These are phyloP conservation scores for Cystofilobasidium bisporidii DNA, from an alignment of 768 basidiomycete genomes.

Conservation along the genomic window DNA sequence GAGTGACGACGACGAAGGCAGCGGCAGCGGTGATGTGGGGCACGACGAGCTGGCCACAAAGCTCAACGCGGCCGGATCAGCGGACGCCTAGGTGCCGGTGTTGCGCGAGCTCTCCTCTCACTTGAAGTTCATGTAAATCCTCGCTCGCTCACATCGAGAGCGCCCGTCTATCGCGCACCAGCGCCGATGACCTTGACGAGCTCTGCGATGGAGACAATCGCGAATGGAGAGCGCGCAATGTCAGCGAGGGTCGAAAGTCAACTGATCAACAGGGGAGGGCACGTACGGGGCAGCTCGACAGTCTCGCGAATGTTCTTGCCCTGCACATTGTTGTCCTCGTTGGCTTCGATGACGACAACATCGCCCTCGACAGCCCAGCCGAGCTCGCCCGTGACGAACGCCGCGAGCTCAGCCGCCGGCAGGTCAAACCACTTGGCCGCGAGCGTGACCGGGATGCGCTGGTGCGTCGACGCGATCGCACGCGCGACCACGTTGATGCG, in stretches of 20 bases:
- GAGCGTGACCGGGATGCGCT: conserved; percentile 33
- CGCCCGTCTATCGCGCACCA: conserved; percentile 29
- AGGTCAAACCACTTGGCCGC: conserved; percentile 39
- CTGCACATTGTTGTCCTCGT: conserved; percentile 42
- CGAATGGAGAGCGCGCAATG: background rate
- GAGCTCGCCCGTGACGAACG: conserved; percentile 32
- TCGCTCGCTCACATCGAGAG: background rate
- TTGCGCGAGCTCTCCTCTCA: too few species aligned
- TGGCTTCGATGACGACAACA: conserved; percentile 31
- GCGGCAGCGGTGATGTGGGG: too few species aligned
- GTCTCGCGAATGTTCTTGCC: conserved; percentile 40
- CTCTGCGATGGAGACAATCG: conserved; percentile 31
- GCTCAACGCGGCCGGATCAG: too few species aligned
- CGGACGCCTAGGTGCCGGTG: too few species aligned
- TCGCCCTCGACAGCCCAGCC: conserved; percentile 40
- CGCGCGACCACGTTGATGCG: conserved; percentile 35
- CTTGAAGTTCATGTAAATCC: background rate
- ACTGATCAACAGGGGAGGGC: background rate
- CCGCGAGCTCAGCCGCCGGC: conserved; percentile 29
- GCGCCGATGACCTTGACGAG: conserved; percentile 39
- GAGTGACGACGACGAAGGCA: background rate
- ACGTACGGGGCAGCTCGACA: conserved; percentile 41
- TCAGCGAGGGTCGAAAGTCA: conserved; percentile 1
- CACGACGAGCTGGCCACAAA: background rate
- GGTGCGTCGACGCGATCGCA: conserved; percentile 39